Percentiles rank a stretch among this genome's conserved stretches.
Conservation (phyloP, 257 asterid genomes). For the Przewalskia tangutica region DNA sequence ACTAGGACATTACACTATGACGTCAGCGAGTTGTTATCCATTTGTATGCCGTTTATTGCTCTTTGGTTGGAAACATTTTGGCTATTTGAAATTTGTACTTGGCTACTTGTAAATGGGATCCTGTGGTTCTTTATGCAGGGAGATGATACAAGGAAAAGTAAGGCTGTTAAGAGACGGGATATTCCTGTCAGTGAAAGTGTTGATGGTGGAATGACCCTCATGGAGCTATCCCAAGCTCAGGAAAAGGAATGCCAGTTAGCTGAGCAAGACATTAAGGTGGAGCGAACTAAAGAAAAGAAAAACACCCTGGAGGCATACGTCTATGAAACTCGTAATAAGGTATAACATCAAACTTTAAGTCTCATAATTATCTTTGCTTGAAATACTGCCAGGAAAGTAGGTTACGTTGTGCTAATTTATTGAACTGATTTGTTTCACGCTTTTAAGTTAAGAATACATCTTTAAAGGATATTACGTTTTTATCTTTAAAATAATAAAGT, state of each 20-base stretch:
- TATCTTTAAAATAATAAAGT: neutral
- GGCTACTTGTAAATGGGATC: neutral
- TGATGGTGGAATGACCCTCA: slow-evolving; percentile 52
- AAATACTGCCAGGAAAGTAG: neutral
- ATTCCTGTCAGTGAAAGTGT: slow-evolving; percentile 50
- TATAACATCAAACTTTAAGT: slow-evolving; percentile 11
- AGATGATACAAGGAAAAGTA: slow-evolving; percentile 49
- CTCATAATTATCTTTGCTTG: neutral
- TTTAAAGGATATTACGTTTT: neutral
- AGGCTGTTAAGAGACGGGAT: slow-evolving; percentile 54
- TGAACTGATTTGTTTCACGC: neutral
- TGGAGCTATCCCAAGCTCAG: slow-evolving; percentile 58
- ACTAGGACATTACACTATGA: neutral
- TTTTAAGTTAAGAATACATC: neutral
- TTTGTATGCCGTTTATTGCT: neutral
- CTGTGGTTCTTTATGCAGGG: slow-evolving; percentile 31
- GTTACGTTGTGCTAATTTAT: neutral
- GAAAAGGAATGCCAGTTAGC: slow-evolving; percentile 57
- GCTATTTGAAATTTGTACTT: neutral
- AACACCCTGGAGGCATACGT: slow-evolving; percentile 91
- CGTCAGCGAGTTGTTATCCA: neutral
- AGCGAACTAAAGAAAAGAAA: slow-evolving; percentile 92
- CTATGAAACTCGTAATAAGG: slow-evolving; percentile 92
- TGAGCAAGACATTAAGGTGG: slow-evolving; percentile 75
- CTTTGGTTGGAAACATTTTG: neutral